Base-by-base conservation (phyloP, 208 protist species). In the Trypanosoma avium region DNA sequence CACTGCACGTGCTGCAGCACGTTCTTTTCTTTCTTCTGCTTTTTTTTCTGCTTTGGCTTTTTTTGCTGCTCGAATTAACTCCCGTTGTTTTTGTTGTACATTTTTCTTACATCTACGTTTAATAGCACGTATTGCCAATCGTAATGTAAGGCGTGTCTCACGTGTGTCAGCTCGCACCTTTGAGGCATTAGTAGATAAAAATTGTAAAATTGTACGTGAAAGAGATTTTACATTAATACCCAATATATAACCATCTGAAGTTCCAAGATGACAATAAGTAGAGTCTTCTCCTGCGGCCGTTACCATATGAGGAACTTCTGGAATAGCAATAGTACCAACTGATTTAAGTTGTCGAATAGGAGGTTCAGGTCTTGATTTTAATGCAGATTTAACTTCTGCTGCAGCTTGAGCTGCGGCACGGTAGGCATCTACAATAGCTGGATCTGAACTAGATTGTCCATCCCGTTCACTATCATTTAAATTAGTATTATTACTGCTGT, bases 241-340 rank as follows among this genome's bases (percentile, higher is more conserved):
- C 10, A 79, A 77, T 15, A 92, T 76, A 50, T 87, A 75, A n/a
- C 86, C 86, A 9, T 81, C 53, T 1, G 82, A 80, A 12, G 80
- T 45, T 27, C 86, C 86, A 22, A 92, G 61, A 48, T 77, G 81
- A 30, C 76, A 67, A 36, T 83, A 65, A 1, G 75, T 45, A 2
- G 75, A 21, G 9, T 70, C 71, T 9, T 73, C 63, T 15, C 53
- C 35, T 12, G 27, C 53, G 12, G 59, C 70, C 24, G 61, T 57
- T 19, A 75, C 61, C 4, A 74, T 54, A 36, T 80, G 77, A 5
- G 86, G 86, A 2, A 54, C 43, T 48, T 80, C 75, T 32, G 79
- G 82, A 42, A 92, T 74, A 61, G 81, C 86, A 27, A 92, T 68
- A 0, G 78, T 88, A 24, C 79, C 82, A 24, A 92, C 67, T 30